Conservation (phyloP, 75 land plant species). For the Cupressus sempervirens region DNA sequence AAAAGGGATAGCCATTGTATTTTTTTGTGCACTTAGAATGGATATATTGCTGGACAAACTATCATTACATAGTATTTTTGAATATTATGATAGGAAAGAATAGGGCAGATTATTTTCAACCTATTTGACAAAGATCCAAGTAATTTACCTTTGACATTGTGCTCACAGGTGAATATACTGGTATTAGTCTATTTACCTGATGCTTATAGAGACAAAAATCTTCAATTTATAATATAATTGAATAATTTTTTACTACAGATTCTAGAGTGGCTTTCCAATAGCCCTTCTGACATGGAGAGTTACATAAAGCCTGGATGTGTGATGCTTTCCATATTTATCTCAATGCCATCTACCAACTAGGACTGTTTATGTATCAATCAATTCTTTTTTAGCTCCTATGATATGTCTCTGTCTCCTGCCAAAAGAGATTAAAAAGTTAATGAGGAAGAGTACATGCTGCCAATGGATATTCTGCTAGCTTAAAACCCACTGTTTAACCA, state of each 20-base stretch:
- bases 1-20: too few species aligned
- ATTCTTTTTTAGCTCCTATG: neutral
- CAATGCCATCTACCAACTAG: constrained; percentile 78
- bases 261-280: constrained; percentile 70
- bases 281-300: constrained; percentile 89
- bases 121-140: constrained; percentile 74
- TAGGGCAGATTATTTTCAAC: constrained; percentile 70
- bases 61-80: neutral
- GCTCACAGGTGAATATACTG: constrained; percentile 44
- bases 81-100: constrained; percentile 46
- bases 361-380: constrained; percentile 44
- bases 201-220: neutral
- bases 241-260: constrained; percentile 33
- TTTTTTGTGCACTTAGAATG: neutral
- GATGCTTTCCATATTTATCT: constrained; percentile 64
- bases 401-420: neutral
- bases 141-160: constrained; percentile 45
- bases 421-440: neutral
- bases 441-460: neutral
- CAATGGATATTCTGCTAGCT: neutral
- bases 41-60: neutral
- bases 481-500: neutral
- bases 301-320: constrained; percentile 95
- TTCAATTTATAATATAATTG: neutral
- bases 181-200: neutral